phyloP scores from a whole-genome alignment of 345 rosid genomes.

The Linum trigynum region DNA sequence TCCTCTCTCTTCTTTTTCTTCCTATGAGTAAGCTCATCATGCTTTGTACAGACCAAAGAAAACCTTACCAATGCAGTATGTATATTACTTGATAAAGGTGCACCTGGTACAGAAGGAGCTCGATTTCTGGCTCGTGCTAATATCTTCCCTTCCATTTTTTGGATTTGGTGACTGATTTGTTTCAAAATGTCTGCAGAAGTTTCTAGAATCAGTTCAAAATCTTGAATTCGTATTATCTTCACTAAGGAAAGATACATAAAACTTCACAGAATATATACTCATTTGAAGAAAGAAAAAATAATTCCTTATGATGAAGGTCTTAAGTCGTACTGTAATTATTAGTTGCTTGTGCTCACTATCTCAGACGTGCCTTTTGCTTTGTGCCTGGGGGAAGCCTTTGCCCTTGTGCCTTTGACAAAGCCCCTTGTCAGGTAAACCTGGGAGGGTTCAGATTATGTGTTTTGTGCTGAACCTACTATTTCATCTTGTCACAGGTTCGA shows the following conservation, averaged over 20 bases:
- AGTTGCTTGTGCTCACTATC: too few species aligned
- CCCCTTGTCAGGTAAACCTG: neutral
- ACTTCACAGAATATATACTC: neutral
- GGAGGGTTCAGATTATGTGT: neutral
- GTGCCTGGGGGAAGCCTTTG: too few species aligned
- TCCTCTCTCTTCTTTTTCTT: neutral
- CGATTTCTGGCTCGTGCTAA: too few species aligned
- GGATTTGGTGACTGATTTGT: too few species aligned
- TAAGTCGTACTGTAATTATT: too few species aligned
- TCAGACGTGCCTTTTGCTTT: too few species aligned
- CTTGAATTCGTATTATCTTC: neutral
- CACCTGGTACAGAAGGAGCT: neutral
- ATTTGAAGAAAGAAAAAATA: neutral
- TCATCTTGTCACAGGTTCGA: conserved; percentile 46
- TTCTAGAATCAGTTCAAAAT: neutral
- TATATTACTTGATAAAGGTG: neutral
- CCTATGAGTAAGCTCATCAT: neutral
- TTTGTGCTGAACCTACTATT: conserved; percentile 10
- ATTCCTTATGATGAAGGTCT: too few species aligned
- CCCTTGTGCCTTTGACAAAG: too few species aligned
- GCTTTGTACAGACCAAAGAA: neutral
- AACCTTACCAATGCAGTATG: neutral
- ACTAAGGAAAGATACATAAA: neutral
- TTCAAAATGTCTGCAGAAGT: neutral
- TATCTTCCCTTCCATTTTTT: neutral